Evolutionary conservation across 1,284 basidiomycete species (phyloP).

Genomic region (Leccinum fuscescens): DNA sequence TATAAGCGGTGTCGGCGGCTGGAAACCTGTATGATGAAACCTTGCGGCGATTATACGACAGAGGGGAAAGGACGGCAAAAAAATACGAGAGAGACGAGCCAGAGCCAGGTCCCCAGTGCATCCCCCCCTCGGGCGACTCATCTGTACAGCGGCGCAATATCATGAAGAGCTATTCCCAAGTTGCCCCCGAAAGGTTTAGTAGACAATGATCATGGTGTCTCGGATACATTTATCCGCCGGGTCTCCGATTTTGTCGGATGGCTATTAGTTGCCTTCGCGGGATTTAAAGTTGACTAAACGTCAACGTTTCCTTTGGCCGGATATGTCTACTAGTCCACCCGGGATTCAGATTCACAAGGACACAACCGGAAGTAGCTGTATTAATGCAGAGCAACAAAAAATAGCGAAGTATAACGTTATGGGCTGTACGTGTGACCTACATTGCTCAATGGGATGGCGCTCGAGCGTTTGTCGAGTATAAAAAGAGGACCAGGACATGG

Average conservation of each 20-base stretch:
- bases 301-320: background rate
- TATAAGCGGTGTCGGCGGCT: background rate
- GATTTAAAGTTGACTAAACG: background rate
- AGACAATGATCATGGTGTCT: background rate
- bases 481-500: background rate
- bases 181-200: too few species aligned
- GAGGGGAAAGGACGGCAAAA: background rate
- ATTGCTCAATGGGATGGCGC: background rate
- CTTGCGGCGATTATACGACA: background rate
- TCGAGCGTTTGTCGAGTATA: background rate
- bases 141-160: background rate
- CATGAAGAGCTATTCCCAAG: background rate
- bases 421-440: background rate
- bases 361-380: background rate
- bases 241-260: background rate
- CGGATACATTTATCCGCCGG: background rate
- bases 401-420: background rate
- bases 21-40: background rate
- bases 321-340: background rate
- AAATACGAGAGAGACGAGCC: background rate
- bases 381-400: background rate
- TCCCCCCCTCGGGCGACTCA: background rate
- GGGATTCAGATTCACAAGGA: background rate
- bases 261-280: background rate
- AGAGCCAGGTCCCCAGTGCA: background rate